phyloP scores from a whole-genome alignment of 139 green algal genomes.

The Chlamydomonas applanata region DNA sequence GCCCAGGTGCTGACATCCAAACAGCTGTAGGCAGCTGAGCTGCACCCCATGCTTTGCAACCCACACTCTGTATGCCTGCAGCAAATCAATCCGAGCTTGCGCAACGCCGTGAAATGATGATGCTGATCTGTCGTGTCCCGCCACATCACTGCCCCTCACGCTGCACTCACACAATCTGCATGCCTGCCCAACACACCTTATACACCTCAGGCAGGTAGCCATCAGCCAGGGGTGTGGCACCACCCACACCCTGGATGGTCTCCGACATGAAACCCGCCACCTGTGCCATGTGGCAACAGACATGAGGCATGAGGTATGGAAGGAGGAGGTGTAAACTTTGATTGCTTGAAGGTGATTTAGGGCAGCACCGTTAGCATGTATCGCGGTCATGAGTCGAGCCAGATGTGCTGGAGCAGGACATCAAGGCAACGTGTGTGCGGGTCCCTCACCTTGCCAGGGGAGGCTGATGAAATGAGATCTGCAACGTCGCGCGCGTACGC shows the following conservation, averaged over 20 bases:
- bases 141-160: no score
- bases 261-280: conserved; percentile 92
- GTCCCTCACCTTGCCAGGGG: conserved; percentile 40
- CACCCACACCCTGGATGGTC: conserved; percentile 93
- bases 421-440: no score
- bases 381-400: no score
- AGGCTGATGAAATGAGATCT: conserved; percentile 70
- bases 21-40: no score
- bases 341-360: not conserved
- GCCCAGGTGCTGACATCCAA: no score
- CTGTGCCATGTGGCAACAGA: conserved; percentile 4
- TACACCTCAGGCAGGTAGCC: conserved; percentile 91
- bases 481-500: conserved; percentile 67
- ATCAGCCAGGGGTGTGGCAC: conserved; percentile 71
- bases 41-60: no score
- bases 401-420: not conserved
- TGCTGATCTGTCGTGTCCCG: no score
- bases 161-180: no score
- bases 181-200: conserved; percentile 44
- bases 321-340: not conserved
- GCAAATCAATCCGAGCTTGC: no score
- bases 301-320: not conserved
- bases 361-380: no score
- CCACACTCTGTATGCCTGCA: no score
- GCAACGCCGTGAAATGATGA: no score